These are phyloP conservation scores for Backusella liffmaniae DNA, from an alignment of 192 early-diverging fungal species.

Conservation along the genomic window DNA sequence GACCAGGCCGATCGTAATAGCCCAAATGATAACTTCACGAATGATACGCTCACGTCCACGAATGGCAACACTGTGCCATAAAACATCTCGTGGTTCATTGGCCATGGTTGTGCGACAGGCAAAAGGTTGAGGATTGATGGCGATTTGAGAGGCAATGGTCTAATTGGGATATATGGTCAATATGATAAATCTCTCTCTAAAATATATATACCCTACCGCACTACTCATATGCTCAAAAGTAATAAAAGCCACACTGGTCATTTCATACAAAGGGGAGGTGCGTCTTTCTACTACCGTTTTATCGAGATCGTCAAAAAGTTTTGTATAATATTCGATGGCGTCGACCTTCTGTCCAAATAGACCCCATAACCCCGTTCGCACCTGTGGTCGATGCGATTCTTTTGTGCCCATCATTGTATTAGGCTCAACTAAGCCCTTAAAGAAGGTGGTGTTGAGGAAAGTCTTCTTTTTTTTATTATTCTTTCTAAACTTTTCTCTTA, in stretches of 20 bases:
- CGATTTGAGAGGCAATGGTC: slow-evolving; percentile 63
- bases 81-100: slow-evolving; percentile 71
- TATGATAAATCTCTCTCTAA: background rate
- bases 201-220: slow-evolving; percentile 42
- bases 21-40: slow-evolving; percentile 51
- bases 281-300: slow-evolving; percentile 38
- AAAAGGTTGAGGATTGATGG: slow-evolving; percentile 62
- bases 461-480: background rate
- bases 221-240: slow-evolving; percentile 67
- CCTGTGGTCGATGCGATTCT: slow-evolving; percentile 38
- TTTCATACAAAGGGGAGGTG: slow-evolving; percentile 17
- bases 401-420: background rate
- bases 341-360: slow-evolving; percentile 62
- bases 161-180: slow-evolving; percentile 4
- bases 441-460: background rate
- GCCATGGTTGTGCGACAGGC: slow-evolving; percentile 57
- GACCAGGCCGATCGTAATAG: slow-evolving; percentile 56
- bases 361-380: slow-evolving; percentile 39
- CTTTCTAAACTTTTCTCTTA: slow-evolving; percentile 6
- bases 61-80: slow-evolving; percentile 67
- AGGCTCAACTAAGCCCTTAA: slow-evolving; percentile 5
- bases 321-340: slow-evolving; percentile 62
- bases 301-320: slow-evolving; percentile 53
- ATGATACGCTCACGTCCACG: slow-evolving; percentile 46
- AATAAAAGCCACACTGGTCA: slow-evolving; percentile 66